Conservation (phyloP, 1,139 yeast species). For the Blastobotrys elegans region DNA sequence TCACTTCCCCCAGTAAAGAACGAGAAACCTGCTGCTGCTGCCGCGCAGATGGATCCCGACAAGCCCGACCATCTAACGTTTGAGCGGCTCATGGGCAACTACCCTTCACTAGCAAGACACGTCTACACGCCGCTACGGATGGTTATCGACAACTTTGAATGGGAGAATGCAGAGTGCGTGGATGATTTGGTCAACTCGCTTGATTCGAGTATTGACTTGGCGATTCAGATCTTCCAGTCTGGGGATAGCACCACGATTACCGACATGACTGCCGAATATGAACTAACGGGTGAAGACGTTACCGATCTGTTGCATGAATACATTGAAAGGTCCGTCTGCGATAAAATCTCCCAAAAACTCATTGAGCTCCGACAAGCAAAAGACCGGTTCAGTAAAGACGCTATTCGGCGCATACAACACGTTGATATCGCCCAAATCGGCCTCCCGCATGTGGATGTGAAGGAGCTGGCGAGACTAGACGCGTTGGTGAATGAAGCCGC, state of each 20-base stretch:
- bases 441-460: conserved; percentile 41
- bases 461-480: conserved; percentile 37
- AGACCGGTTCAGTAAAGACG: conserved; percentile 36
- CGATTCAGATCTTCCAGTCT: conserved; percentile 40
- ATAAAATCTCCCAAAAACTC: conserved; percentile 34
- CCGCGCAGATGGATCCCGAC: neutral
- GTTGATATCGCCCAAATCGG: conserved; percentile 73
- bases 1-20: neutral
- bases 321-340: conserved; percentile 63
- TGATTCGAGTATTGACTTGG: conserved; percentile 36
- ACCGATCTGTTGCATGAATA: conserved; percentile 58
- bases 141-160: conserved; percentile 38
- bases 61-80: conserved; percentile 15
- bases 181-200: conserved; percentile 36
- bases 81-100: conserved; percentile 27
- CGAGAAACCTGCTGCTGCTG: neutral
- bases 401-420: conserved; percentile 44
- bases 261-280: conserved; percentile 30
- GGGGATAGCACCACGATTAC: conserved; percentile 32
- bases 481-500: conserved; percentile 51
- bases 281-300: conserved; percentile 47
- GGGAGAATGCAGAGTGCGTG: conserved; percentile 30
- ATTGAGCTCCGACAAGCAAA: conserved; percentile 29
- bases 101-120: conserved; percentile 29
- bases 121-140: conserved; percentile 30